phyloP scores from a whole-genome alignment of 2,329 filamentous ascomycete genomes.

The Cordyceps tenuipes region DNA sequence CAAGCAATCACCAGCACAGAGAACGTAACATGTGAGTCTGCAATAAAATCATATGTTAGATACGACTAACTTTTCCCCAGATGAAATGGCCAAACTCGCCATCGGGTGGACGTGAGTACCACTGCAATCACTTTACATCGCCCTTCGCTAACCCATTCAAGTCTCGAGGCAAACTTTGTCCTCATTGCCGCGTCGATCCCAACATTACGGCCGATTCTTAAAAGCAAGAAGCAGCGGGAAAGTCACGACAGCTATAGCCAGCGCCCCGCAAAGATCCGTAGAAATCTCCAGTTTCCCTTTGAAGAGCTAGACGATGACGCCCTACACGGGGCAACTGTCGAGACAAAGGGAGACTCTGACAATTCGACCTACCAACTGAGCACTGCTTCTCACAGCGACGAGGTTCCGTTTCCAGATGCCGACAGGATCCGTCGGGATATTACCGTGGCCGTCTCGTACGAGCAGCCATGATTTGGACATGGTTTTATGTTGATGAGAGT shows the following conservation, averaged over 20 bases:
- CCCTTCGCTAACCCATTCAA: neutral
- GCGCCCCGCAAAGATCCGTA: neutral
- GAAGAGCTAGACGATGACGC: neutral
- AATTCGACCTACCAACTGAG: neutral
- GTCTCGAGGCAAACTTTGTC: neutral
- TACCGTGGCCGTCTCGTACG: neutral
- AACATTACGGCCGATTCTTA: neutral
- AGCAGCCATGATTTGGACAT: neutral
- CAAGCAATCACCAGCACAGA: neutral
- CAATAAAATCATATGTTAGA: neutral
- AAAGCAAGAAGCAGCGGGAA: neutral
- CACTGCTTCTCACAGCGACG: neutral
- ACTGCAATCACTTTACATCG: neutral
- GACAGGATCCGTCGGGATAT: neutral
- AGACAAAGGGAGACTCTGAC: neutral
- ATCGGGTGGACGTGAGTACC: neutral
- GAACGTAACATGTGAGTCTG: neutral
- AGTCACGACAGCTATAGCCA: neutral
- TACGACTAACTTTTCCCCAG: neutral
- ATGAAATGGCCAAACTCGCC: neutral
- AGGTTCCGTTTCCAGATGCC: neutral
- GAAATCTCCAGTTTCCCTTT: neutral
- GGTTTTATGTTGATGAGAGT: no score
- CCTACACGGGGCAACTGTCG: neutral
- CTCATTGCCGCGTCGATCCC: neutral